A percentile compares a stretch with the other conserved stretches of the same genome.
Evolutionary conservation across 306 rosid species (phyloP).

Genomic region (Alnus rubra): DNA sequence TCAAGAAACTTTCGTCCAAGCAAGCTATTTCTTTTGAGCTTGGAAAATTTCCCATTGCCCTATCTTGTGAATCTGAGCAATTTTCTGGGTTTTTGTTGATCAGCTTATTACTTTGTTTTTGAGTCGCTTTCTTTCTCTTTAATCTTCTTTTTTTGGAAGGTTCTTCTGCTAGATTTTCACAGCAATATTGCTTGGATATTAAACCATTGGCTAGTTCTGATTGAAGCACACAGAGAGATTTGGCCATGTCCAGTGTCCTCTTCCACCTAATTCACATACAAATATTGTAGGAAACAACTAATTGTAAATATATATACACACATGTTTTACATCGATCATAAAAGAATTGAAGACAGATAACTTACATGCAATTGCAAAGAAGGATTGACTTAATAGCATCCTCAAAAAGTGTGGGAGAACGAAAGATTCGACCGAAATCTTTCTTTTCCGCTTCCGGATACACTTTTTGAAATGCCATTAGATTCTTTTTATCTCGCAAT

Average conservation of each 20-base stretch:
- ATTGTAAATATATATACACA: too few relatives aligned
- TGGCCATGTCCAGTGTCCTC: constrained; percentile 30
- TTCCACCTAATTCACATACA: constrained; percentile 19
- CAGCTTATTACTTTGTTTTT: neutral
- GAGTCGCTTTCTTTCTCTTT: neutral
- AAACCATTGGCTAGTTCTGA: neutral
- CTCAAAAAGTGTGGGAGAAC: constrained; percentile 28
- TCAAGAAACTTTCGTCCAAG: neutral
- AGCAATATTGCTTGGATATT: too few relatives aligned
- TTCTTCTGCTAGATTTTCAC: neutral
- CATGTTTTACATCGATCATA: too few relatives aligned
- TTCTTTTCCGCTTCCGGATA: constrained; percentile 8
- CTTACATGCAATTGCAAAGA: constrained; percentile 36
- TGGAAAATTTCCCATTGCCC: constrained; percentile 31
- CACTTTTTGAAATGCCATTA: constrained; percentile 16
- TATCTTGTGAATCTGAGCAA: neutral
- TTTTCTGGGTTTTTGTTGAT: neutral
- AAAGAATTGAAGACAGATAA: neutral
- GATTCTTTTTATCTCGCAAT: neutral
- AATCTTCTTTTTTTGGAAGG: neutral
- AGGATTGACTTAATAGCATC: constrained; percentile 41
- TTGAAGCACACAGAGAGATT: constrained; percentile 26
- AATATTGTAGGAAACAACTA: too few relatives aligned
- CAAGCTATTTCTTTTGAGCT: constrained; percentile 22
- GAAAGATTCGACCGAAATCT: constrained; percentile 22